phyloP scores from a whole-genome alignment of 2,329 filamentous ascomycete genomes.

The Aspergillus sp. region DNA sequence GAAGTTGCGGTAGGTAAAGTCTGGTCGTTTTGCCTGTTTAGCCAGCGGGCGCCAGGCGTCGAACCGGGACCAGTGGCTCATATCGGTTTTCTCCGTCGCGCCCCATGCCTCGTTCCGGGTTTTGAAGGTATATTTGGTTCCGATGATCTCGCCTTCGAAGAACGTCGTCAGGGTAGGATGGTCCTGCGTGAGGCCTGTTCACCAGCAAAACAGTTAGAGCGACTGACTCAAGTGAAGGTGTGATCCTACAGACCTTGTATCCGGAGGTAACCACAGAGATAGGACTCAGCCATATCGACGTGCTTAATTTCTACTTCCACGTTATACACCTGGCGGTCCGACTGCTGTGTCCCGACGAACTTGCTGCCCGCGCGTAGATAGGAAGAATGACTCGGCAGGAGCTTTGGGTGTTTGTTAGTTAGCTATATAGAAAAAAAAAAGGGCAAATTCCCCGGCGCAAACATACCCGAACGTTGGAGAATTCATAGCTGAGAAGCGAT shows the following conservation, averaged over 20 bases:
- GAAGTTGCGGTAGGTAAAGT: constrained; percentile 57
- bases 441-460: too few species aligned
- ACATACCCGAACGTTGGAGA: constrained; percentile 48
- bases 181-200: constrained; percentile 76
- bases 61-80: constrained; percentile 90
- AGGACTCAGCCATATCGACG: constrained; percentile 88
- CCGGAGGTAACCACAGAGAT: constrained; percentile 85
- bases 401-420: constrained; percentile 41
- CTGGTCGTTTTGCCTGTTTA: constrained; percentile 50
- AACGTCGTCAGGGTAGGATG: constrained; percentile 97
- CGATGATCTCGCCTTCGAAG: constrained; percentile 97
- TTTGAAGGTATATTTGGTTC: constrained; percentile 85
- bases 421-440: constrained; percentile 9
- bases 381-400: constrained; percentile 71
- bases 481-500: constrained; percentile 45
- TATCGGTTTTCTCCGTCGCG: constrained; percentile 79
- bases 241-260: constrained; percentile 64
- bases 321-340: constrained; percentile 84
- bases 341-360: constrained; percentile 85
- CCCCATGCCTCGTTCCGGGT: constrained; percentile 88
- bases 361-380: constrained; percentile 78
- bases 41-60: constrained; percentile 71
- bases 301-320: constrained; percentile 96
- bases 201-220: constrained; percentile 2
- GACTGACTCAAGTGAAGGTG: constrained; percentile 2